Base-by-base conservation (phyloP, 768 basidiomycete species). In the Chalciporus sphaerocephalus region DNA sequence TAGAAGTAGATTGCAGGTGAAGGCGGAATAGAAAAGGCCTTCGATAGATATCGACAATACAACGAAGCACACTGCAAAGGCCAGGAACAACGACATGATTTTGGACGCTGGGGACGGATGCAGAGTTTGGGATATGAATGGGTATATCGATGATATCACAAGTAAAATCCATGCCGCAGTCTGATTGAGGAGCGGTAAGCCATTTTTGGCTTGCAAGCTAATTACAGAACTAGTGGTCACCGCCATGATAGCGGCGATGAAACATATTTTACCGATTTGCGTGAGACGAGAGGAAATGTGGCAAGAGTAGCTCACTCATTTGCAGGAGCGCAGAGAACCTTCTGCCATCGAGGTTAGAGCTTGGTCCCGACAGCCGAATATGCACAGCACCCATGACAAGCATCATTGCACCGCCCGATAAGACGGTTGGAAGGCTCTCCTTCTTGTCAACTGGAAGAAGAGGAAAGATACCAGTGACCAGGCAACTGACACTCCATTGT, bases 21-120 rank as follows among this genome's bases (percentile, higher is more conserved):
- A 92, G 11, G 79, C 72, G n/a, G 78, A 69, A 55, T 83, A 91
- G 64, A 93, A 92, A 12, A 91, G 70, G 0, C 83, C 85, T 57
- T 92, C 91, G 18, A 84, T 79, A 47, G 85, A 85, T 61, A 92
- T 87, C 3, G 90, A 88, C 15, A 93, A 73, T 28, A 90, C 74
- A 27, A 90, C 73, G 48, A 92, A 92, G 55, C 81, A 83, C 3
- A 83, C 82, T 0, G 79, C 77, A 50, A 91, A 86, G 6, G 81
- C 79, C 36, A 89, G 74, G 61, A 87, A 87, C 55, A 81, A 79
- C 22, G 73, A 70, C 24, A 83, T 63, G 12, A 85, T 69, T 54
- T 76, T 82, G 1, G 80, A 75, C 40, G 64, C 62, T 2, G 74
- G 64, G 5, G 65, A 72, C 20, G 64, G 63, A 47, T 72, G 65